A percentile compares a stretch with the other conserved stretches of the same genome.
Conservation (phyloP, 1,284 basidiomycete genomes). For the Schizophyllum commune region DNA sequence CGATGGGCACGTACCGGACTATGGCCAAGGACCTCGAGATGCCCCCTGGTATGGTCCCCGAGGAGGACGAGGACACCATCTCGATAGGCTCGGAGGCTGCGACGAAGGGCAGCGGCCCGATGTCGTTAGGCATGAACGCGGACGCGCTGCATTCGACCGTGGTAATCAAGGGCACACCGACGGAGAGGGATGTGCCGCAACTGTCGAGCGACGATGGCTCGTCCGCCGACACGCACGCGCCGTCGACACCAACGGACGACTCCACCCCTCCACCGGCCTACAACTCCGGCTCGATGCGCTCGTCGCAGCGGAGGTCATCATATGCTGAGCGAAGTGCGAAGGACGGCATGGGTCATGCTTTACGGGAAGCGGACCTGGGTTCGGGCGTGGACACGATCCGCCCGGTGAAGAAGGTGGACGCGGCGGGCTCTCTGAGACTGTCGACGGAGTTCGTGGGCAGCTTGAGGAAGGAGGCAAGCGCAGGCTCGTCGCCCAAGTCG, state of each 20-base stretch:
- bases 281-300: slow-evolving; percentile 38
- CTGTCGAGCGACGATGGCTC: slow-evolving; percentile 29
- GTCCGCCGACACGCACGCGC: slow-evolving; percentile 27
- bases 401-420: slow-evolving; percentile 88
- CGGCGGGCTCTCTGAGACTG: slow-evolving; percentile 65
- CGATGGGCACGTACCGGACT: slow-evolving; percentile 66
- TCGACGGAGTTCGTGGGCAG: slow-evolving; percentile 80
- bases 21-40: slow-evolving; percentile 55
- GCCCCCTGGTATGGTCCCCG: slow-evolving; percentile 47
- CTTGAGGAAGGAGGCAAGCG: slow-evolving; percentile 44
- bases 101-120: slow-evolving; percentile 55
- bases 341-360: slow-evolving; percentile 63
- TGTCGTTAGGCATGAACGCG: slow-evolving; percentile 43
- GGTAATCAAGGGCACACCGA: slow-evolving; percentile 41
- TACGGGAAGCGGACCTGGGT: slow-evolving; percentile 77
- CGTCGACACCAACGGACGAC: slow-evolving; percentile 25
- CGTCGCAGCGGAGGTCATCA: slow-evolving; percentile 52
- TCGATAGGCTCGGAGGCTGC: slow-evolving; percentile 51
- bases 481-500: slow-evolving; percentile 38
- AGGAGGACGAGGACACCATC: slow-evolving; percentile 37
- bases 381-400: slow-evolving; percentile 84
- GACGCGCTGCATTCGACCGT: slow-evolving; percentile 64
- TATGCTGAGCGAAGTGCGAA: slow-evolving; percentile 65
- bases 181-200: slow-evolving; percentile 34
- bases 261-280: slow-evolving; percentile 53